Evolutionary conservation across 768 basidiomycete genomes (phyloP).

Genomic region (Suillus americanus): DNA sequence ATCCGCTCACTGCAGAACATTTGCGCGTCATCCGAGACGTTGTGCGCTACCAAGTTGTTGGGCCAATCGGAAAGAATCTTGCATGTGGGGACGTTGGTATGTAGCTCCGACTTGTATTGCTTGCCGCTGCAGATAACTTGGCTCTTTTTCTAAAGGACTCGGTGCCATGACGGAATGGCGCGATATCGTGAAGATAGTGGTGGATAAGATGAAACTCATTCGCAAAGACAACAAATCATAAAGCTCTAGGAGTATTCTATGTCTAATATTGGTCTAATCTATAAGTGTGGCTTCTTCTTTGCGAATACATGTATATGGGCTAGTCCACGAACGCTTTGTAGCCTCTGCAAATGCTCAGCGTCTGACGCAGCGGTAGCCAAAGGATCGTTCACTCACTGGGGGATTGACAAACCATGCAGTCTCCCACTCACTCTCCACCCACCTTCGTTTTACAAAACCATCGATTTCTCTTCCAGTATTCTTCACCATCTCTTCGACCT

Average conservation of each 20-base stretch:
- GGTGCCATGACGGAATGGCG: conserved; percentile 86
- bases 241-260: neutral
- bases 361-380: neutral
- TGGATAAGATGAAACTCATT: conserved; percentile 45
- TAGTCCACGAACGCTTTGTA: conserved; percentile 80
- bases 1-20: conserved; percentile 88
- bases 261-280: neutral
- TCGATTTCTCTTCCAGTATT: conserved; percentile 59
- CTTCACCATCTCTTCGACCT: conserved; percentile 51
- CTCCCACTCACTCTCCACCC: conserved; percentile 79
- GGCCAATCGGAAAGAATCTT: conserved; percentile 83
- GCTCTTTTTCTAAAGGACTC: neutral
- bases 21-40: conserved; percentile 71
- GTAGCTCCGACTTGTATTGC: conserved; percentile 20
- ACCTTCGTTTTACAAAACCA: conserved; percentile 60
- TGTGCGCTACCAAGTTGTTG: conserved; percentile 77
- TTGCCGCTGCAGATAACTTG: neutral
- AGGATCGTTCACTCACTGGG: conserved; percentile 50
- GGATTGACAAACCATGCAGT: conserved; percentile 93
- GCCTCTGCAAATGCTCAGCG: conserved; percentile 44
- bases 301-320: conserved; percentile 91
- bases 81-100: conserved; percentile 92
- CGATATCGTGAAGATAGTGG: conserved; percentile 78
- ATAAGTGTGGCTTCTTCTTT: conserved; percentile 39
- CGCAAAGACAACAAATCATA: neutral